A percentile compares a stretch with the other conserved stretches of the same genome.
phyloP scores from a whole-genome alignment of 495 filamentous ascomycete genomes.

The Penicillium turbatum region DNA sequence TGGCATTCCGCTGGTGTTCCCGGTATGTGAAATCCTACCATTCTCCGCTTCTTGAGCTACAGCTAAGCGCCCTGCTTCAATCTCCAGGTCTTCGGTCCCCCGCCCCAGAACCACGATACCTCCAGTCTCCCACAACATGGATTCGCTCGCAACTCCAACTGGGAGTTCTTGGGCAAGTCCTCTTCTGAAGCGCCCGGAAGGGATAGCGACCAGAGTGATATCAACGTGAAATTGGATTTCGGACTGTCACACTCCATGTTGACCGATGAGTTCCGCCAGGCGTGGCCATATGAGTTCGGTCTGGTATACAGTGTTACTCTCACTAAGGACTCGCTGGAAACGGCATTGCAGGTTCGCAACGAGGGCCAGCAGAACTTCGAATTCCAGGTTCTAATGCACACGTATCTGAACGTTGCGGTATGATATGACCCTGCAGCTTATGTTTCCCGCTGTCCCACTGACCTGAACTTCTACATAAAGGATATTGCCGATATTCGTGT shows the following conservation, averaged over 20 bases:
- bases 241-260: constrained; percentile 73
- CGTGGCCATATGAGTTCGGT: constrained; percentile 81
- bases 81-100: constrained; percentile 80
- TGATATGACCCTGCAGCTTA: constrained; percentile 19
- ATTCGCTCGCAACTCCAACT: constrained; percentile 80
- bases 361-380: constrained; percentile 72
- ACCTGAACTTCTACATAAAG: constrained; percentile 35
- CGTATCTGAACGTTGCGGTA: constrained; percentile 79
- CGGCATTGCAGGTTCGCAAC: constrained; percentile 82
- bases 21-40: constrained; percentile 54
- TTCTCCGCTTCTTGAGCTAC: not conserved
- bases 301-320: constrained; percentile 91
- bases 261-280: constrained; percentile 54
- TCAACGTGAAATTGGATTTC: constrained; percentile 87
- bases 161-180: constrained; percentile 60
- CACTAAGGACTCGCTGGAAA: constrained; percentile 66
- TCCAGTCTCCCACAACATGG: constrained; percentile 84
- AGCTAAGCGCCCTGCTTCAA: constrained; percentile 12
- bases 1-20: constrained; percentile 91
- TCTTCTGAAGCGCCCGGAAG: constrained; percentile 62
- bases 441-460: not conserved
- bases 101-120: constrained; percentile 66
- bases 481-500: constrained; percentile 69
- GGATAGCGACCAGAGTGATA: constrained; percentile 43
- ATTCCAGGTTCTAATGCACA: constrained; percentile 89